These are phyloP conservation scores for Asterionellopsis glacialis DNA, from an alignment of 108 stramenopile species.

Conservation along the genomic window DNA sequence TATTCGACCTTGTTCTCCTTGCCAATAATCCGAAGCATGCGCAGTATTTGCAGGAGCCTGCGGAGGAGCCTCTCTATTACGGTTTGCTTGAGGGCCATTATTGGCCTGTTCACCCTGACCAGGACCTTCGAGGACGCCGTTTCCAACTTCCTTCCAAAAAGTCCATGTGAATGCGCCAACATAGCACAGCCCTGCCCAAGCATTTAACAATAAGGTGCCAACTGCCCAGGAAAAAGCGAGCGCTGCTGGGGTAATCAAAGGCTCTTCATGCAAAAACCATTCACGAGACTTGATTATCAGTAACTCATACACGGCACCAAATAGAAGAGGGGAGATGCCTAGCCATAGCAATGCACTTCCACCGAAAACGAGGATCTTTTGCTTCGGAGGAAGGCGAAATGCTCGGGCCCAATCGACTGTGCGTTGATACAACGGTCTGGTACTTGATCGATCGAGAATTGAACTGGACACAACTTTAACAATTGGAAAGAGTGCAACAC, in stretches of 20 bases:
- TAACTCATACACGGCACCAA: slow-evolving; percentile 55
- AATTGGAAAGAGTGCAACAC: slow-evolving; percentile 25
- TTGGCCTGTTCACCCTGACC: slow-evolving; percentile 26
- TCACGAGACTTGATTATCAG: slow-evolving; percentile 34
- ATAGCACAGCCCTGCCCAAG: slow-evolving; percentile 58
- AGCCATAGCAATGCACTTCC: slow-evolving; percentile 35
- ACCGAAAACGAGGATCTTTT: slow-evolving; percentile 24
- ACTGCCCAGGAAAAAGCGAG: slow-evolving; percentile 36
- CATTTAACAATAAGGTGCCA: slow-evolving; percentile 55
- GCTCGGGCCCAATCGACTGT: slow-evolving; percentile 28
- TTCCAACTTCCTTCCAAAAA: slow-evolving; percentile 51
- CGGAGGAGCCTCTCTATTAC: slow-evolving; percentile 4
- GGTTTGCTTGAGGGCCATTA: no score
- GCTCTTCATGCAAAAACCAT: slow-evolving; percentile 25
- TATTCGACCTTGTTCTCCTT: slow-evolving; percentile 60
- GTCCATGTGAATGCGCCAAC: slow-evolving; percentile 47
- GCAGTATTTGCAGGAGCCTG: slow-evolving; percentile 7
- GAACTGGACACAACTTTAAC: no score
- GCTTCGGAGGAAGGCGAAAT: slow-evolving; percentile 31
- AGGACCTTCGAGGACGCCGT: slow-evolving; percentile 34
- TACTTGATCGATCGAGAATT: not conserved
- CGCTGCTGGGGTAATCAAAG: slow-evolving; percentile 11
- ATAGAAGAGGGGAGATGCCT: slow-evolving; percentile 45
- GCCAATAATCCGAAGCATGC: slow-evolving; percentile 29
- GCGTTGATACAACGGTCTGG: slow-evolving; percentile 2